Conservation (phyloP, 352 stramenopile genomes). For the Phytopythium chamaehyphon region DNA sequence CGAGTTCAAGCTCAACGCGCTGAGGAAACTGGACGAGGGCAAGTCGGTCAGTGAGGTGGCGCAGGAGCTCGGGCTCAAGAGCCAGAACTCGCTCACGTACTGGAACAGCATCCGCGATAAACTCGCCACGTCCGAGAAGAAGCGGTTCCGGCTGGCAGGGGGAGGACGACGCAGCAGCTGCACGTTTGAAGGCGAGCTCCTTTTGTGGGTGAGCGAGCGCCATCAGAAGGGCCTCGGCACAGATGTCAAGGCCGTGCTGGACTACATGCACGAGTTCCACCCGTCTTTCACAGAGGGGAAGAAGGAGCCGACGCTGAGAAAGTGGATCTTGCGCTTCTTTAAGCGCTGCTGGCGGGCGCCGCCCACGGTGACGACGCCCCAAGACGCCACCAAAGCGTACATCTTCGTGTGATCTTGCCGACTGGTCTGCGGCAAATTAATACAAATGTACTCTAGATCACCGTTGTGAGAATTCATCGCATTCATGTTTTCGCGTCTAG, state of each 20-base stretch:
- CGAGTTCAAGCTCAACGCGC: constrained; percentile 73
- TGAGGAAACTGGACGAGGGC: constrained; percentile 64
- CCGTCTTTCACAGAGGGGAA: constrained; percentile 71
- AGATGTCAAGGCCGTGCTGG: constrained; percentile 60
- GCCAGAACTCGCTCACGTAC: constrained; percentile 63
- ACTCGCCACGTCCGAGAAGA: constrained; percentile 62
- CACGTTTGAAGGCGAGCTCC: constrained; percentile 70
- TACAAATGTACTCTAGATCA: too few species aligned
- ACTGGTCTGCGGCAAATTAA: too few species aligned
- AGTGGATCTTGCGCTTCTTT: constrained; percentile 82
- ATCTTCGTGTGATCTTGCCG: constrained; percentile 43
- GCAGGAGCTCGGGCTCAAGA: constrained; percentile 64
- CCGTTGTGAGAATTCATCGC: too few species aligned
- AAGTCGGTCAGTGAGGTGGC: constrained; percentile 58
- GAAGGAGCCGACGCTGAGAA: constrained; percentile 73
- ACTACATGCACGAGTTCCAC: constrained; percentile 64
- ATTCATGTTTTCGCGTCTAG: too few species aligned
- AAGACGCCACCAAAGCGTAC: constrained; percentile 44
- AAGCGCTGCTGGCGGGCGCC: constrained; percentile 61
- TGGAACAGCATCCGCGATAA: constrained; percentile 80
- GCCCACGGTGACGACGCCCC: constrained; percentile 25
- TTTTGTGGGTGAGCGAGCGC: constrained; percentile 64
- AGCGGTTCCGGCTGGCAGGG: constrained; percentile 63
- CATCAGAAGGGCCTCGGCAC: constrained; percentile 63
- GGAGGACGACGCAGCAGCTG: constrained; percentile 64